Base-by-base conservation (phyloP, 768 basidiomycete genomes). In the Candolleomyces efflorescens region DNA sequence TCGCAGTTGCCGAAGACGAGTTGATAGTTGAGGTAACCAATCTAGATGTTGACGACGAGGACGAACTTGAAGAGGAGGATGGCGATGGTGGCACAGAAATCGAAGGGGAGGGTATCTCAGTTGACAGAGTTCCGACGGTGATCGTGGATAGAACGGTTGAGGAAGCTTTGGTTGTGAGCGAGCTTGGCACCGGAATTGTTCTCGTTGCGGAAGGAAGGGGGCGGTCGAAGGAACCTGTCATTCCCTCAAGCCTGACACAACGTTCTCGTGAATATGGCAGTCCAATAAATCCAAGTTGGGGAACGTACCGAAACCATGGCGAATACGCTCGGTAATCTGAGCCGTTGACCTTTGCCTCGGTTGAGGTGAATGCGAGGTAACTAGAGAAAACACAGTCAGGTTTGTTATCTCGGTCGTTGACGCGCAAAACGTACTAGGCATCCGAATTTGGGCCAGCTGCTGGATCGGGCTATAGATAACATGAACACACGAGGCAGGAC, bases 311-410 rank as follows among this genome's bases (percentile, higher is more conserved):
- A 72, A 90, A 89, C 59, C 73, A 74, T 0, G 80, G 76, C 0
- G 87, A 87, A 65, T 71, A 87, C 23, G 68, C 73, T 0, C 58
- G 57, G 55, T 81, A 82, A 1, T 63, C 58, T 26, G 59, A 71
- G 36, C 65, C 69, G 41, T 72, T 75, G 52, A 58, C 59, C 48
- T 68, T 68, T 23, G 69, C 62, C 7, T 63, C 64, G 22, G 64
- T 73, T 3, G 78, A 81, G 24, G 68, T 77, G 64, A 90, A 84
- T 59, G 78, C 78, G 60, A 90, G 66, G 68, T 89, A 90, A 62
- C 88, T 90, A 48, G 5, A 27, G 4, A 24, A n/a, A 22, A 26
- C 22, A 43, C 58, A 20, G 54, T 47, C 39, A 27, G 18, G 59
- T 38, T 32, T 48, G 58, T 64, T 4, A 60, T 54, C 11, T 18